Conservation (phyloP, 73 alveolate genomes). For the Paramecium bursaria region DNA sequence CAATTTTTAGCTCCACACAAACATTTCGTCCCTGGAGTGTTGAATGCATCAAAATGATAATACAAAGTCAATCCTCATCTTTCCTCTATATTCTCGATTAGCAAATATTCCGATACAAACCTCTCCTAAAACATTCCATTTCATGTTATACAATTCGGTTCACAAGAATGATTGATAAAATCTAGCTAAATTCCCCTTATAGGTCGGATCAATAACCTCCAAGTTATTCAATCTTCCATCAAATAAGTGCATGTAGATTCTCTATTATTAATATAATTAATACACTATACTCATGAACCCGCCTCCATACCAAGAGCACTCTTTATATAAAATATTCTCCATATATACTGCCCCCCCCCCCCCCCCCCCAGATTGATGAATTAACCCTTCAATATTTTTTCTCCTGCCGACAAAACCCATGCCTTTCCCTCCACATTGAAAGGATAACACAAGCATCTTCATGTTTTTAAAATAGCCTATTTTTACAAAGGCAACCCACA, state of each 20-base stretch:
- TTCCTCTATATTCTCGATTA: constrained; percentile 88
- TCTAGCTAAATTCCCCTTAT: constrained; percentile 97
- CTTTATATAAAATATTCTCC: constrained; percentile 94
- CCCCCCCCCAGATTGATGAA: too few species aligned
- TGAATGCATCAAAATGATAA: constrained; percentile 93
- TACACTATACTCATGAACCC: constrained; percentile 88
- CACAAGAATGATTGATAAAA: constrained; percentile 98
- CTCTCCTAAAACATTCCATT: constrained; percentile 98
- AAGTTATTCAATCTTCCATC: constrained; percentile 87
- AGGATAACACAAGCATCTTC: constrained; percentile 97
- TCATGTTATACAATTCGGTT: constrained; percentile 98
- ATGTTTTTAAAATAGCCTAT: constrained; percentile 91
- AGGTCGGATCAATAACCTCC: constrained; percentile 98
- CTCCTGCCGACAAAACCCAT: constrained; percentile 97
- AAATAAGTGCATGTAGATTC: constrained; percentile 93
- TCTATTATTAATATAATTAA: constrained; percentile 40
- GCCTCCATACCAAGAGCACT: constrained; percentile 87
- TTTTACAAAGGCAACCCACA: constrained; percentile 91
- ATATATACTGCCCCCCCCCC: constrained; percentile 97
- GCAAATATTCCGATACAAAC: constrained; percentile 97
- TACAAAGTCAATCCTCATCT: constrained; percentile 96
- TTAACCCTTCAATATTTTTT: constrained; percentile 88
- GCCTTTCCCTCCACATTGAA: constrained; percentile 91
- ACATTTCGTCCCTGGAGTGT: constrained; percentile 95
- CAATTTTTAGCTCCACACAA: constrained; percentile 95